Base-by-base conservation (phyloP, 331 rosid species). In the Acacia pycnantha region DNA sequence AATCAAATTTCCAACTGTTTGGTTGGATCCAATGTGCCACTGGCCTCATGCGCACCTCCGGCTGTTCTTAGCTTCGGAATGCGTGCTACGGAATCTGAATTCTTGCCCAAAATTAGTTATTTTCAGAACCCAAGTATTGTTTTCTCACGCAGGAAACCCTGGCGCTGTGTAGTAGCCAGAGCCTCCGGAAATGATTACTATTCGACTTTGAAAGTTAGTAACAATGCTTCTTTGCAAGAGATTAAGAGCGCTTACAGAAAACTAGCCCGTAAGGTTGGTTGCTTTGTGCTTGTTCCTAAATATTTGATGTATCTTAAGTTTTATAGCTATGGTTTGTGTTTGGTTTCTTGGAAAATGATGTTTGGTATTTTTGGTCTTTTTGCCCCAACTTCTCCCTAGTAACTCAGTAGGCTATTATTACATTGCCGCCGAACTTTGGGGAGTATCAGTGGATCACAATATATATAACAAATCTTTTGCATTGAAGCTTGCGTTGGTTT, bases 181-280 rank as follows among this genome's bases (percentile, higher is more conserved):
- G 92, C 94, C 53, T 82, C 86, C 0, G 91, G 82, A 48, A 85
- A 77, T 9, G 97, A 95, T 72, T 87, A 85, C 82, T 95, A 95
- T 70, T 88, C 94, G 31, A 88, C 91, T 11, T 89, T 95, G 85
- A 88, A 92, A 59, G 87, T 95, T 72, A 53, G 78, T 11, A 82
- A 82, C 64, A 87, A 68, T 70, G 99, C 99, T 68, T 76, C 97
- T 1, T 75, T 93, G 79, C 91, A 92, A 77, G 98, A 93, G 79
- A 93, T 96, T 16, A 93, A 92, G 85, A 80, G 84, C 76, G 81
- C 97, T 3, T 96, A 96, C 29, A 83, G 94, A 56, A 91, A 90
- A 77, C 89, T 95, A 76, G 99, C 99, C 77, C 97, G 95, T 26
- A 88, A 96, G 98, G 99, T 95, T 56, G 27, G 80, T 66, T 76